Conservation (phyloP, 2,329 filamentous ascomycete genomes). For the Alternaria sp. region DNA sequence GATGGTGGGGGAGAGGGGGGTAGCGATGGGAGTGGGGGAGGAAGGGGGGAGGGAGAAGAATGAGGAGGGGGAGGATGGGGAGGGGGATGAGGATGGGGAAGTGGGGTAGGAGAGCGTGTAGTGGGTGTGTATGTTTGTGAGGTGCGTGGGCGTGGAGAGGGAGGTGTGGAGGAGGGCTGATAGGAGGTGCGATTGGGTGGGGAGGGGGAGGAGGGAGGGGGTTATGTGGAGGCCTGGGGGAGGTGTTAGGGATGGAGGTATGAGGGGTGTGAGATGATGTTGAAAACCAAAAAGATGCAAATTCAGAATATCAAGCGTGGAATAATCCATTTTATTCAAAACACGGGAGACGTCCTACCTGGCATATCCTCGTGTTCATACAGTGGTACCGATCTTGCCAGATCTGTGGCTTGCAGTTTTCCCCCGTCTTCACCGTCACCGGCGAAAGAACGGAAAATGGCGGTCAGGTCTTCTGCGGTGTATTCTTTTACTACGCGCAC, state of each 20-base stretch:
- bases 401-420: background rate
- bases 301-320: background rate
- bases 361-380: slow-evolving; percentile 71
- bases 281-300: too few species aligned
- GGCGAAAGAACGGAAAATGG: slow-evolving; percentile 33
- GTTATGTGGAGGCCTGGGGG: slow-evolving; percentile 76
- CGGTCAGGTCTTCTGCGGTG: slow-evolving; percentile 23
- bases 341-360: slow-evolving; percentile 57
- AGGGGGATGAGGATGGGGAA: slow-evolving; percentile 58
- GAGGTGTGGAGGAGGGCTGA: slow-evolving; percentile 78
- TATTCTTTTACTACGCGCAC: slow-evolving; percentile 33
- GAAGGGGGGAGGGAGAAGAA: slow-evolving; percentile 56
- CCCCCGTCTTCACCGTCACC: slow-evolving; percentile 17
- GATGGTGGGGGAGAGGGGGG: slow-evolving; percentile 72
- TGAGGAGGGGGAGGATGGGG: slow-evolving; percentile 44
- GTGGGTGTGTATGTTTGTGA: slow-evolving; percentile 90
- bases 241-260: background rate
- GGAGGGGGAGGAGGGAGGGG: slow-evolving; percentile 73
- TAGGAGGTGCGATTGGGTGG: slow-evolving; percentile 73
- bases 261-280: too few species aligned
- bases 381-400: slow-evolving; percentile 43
- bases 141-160: slow-evolving; percentile 73
- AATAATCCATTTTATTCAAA: background rate
- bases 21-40: slow-evolving; percentile 30
- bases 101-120: slow-evolving; percentile 71